Percentiles rank a stretch among this genome's conserved stretches.
Conservation (phyloP, 805 yeast species). For the Yamadazyma ubonensis region DNA sequence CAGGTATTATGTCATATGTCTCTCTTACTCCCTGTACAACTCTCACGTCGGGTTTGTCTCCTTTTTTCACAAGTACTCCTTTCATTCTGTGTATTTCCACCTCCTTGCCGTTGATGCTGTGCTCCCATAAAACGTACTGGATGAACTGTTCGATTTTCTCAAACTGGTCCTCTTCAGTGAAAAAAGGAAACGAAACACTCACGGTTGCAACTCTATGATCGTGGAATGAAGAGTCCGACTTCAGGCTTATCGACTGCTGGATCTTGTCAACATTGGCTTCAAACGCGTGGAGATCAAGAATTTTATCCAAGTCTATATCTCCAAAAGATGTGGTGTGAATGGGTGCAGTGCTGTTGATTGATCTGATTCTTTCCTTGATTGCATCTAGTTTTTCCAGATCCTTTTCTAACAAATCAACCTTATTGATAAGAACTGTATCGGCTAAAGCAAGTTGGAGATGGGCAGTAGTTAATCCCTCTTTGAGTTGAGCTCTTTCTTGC, state of each 20-base stretch:
- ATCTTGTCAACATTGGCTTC: conserved; percentile 35
- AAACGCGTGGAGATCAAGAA: conserved; percentile 80
- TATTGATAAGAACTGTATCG: conserved; percentile 77
- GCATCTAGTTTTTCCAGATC: conserved; percentile 18
- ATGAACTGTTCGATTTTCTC: conserved; percentile 52
- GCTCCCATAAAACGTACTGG: conserved; percentile 78
- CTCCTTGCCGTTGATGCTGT: conserved; percentile 34
- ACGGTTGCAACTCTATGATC: conserved; percentile 40
- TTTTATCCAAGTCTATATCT: conserved; percentile 60
- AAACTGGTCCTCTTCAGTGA: conserved; percentile 45
- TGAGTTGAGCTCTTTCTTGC: conserved; percentile 27
- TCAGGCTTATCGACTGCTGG: conserved; percentile 17
- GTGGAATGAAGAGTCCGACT: conserved; percentile 26
- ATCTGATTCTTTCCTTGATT: conserved; percentile 40
- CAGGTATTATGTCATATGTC: conserved; percentile 75
- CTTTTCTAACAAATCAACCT: conserved; percentile 53
- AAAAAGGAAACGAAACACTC: conserved; percentile 44
- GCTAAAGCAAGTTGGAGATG: conserved; percentile 89
- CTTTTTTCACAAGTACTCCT: conserved; percentile 56
- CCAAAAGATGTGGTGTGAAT: conserved; percentile 69
- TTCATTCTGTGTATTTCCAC: conserved; percentile 81
- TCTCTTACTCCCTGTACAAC: conserved; percentile 92
- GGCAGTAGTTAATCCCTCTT: conserved; percentile 68
- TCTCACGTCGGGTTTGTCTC: conserved; percentile 33
- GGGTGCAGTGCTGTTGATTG: conserved; percentile 70